Conservation (phyloP, 192 early-diverging fungal species). For the Linnemannia exigua region DNA sequence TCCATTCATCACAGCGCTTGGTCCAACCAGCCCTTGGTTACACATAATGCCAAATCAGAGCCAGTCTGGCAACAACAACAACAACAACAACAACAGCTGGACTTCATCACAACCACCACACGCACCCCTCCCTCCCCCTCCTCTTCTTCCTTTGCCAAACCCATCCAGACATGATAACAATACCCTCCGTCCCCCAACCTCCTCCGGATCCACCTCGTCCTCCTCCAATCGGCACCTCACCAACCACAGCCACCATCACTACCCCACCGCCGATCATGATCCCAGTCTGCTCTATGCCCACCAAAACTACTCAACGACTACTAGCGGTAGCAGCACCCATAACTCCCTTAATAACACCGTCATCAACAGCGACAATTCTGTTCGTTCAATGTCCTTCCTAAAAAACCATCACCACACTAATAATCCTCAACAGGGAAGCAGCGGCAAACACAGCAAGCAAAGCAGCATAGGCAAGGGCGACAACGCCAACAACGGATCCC, state of each 20-base stretch:
- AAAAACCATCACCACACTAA: slow-evolving; percentile 15
- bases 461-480: background rate
- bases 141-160: background rate
- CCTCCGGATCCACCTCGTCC: background rate
- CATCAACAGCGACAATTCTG: background rate
- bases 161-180: background rate
- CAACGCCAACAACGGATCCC: background rate
- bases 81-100: background rate
- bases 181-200: slow-evolving; percentile 6
- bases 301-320: background rate
- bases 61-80: slow-evolving; percentile 12
- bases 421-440: background rate
- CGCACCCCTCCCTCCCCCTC: background rate
- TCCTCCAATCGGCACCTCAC: slow-evolving; percentile 10
- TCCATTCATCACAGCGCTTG: background rate
- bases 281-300: background rate
- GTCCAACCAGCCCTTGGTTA: slow-evolving; percentile 15
- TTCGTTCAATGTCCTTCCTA: background rate
- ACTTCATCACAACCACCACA: background rate
- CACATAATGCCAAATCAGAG: slow-evolving; percentile 39
- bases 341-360: background rate
- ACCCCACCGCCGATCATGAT: slow-evolving; percentile 4
- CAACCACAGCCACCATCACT: slow-evolving; percentile 6
- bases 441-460: slow-evolving; percentile 18
- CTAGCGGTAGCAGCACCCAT: background rate